Evolutionary conservation across 2,329 filamentous ascomycete species (phyloP), one percentile per base, ranked within the genome.

Genomic region (Boeremia lycopersici): DNA sequence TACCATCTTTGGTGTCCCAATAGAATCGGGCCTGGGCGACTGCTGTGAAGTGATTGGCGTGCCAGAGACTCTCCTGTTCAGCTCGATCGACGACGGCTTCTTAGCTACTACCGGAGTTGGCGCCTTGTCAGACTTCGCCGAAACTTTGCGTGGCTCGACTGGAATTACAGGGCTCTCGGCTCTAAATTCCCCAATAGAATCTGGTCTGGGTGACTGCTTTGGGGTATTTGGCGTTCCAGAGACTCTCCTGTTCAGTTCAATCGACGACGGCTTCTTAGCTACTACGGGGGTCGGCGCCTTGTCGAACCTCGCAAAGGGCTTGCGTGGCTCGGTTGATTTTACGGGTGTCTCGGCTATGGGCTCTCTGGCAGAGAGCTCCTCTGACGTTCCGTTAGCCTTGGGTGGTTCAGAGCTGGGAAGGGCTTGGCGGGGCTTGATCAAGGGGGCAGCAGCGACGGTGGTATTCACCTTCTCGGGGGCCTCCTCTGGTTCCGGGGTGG

Each of bases 391-490:
- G 63, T 71, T 67, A 70, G 68, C 61, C 48, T 63, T 64, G 47
- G 60, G 57, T 62, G 66, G 58, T 52, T 63, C 61, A 60, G 67
- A 73, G 61, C 70, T 76, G 31, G 70, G 59, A 53, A 74, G 60
- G 23, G 73, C 62, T 48, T 74, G 66, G 53, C 69, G 67, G 34
- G 66, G 52, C 60, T 73, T 74, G 33, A 72, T 73, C 45, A 72
- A 63, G 8, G 68, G 63, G 44, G 65, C 59, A 52, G 63, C 36
- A 53, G 67, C 56, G 53, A 64, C 50, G 49, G 69, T 58, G 46
- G 69, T 53, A 58, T 65, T 56, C 59, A 62, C 62, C 60, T 69
- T 69, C 56, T 65, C 59, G 54, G 65, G 38, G 41, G 48, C 43
- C 42, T 68, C 68, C 41, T 67, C 61, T 44, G 56, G 44, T 53